These are phyloP conservation scores for Colletotrichum tofieldiae DNA, from an alignment of 2,329 filamentous ascomycete genomes.

Conservation along the genomic window DNA sequence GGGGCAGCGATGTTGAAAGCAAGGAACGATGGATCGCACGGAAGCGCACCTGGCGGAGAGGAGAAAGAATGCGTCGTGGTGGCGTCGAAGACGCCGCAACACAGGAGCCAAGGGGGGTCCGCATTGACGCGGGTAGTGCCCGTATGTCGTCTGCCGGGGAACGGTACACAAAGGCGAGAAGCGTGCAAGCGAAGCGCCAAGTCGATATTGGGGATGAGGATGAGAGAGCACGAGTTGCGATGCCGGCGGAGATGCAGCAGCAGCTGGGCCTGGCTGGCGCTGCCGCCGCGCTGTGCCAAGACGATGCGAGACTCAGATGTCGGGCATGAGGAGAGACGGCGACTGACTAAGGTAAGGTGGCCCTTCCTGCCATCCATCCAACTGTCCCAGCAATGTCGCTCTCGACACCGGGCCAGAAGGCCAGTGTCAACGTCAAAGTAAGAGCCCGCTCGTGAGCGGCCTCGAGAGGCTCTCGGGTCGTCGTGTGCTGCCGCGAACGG, in stretches of 20 bases:
- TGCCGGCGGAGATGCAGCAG: neutral
- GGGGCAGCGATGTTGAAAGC: conserved; percentile 15
- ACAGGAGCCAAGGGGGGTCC: neutral
- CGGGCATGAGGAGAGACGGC: neutral
- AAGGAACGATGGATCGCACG: conserved; percentile 2
- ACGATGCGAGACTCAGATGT: conserved; percentile 17
- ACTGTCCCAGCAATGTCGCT: neutral
- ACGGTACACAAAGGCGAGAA: neutral
- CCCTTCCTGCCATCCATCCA: neutral
- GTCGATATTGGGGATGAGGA: neutral
- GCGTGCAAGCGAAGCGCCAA: neutral
- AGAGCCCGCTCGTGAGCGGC: conserved; percentile 1
- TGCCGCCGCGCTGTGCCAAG: conserved; percentile 9
- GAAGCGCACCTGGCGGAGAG: neutral
- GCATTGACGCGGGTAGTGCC: neutral
- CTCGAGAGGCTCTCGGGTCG: neutral
- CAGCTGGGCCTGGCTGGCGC: conserved; percentile 2
- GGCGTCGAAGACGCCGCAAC: neutral
- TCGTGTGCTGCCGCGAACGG: conserved; percentile 26
- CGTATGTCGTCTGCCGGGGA: neutral
- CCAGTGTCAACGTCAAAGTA: neutral
- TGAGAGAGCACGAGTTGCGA: neutral
- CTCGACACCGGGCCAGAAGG: neutral
- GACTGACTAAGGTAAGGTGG: conserved; percentile 13
- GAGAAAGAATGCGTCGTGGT: neutral